These are phyloP conservation scores for Artemisia argyi DNA, from an alignment of 129 eudicot genomes.

Conservation along the genomic window DNA sequence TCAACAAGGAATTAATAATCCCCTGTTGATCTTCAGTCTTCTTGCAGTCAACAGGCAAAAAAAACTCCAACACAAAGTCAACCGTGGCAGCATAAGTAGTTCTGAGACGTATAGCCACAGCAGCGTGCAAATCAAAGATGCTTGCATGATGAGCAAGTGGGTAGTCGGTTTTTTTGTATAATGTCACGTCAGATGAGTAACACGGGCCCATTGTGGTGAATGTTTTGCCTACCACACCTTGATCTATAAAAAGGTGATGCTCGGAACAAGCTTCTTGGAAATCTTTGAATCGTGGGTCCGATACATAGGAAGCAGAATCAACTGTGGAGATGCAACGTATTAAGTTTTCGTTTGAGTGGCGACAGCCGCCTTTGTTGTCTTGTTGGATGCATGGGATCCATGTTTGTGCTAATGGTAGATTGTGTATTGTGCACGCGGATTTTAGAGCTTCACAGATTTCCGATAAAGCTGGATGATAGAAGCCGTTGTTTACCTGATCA, in stretches of 20 bases:
- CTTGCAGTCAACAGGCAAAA: conserved; percentile 63
- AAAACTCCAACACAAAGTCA: conserved; percentile 92
- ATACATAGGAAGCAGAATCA: conserved; percentile 67
- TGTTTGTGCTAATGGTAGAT: conserved; percentile 85
- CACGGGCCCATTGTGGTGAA: conserved; percentile 68
- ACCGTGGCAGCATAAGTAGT: conserved; percentile 47
- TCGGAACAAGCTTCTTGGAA: conserved; percentile 92
- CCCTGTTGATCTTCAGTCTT: conserved; percentile 53
- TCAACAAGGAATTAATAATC: conserved; percentile 60
- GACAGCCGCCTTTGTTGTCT: conserved; percentile 72
- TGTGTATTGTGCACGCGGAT: conserved; percentile 63
- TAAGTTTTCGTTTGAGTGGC: conserved; percentile 71
- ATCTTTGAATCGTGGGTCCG: conserved; percentile 43
- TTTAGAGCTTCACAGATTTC: conserved; percentile 67
- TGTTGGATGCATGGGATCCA: conserved; percentile 90
- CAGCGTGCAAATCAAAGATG: conserved; percentile 69
- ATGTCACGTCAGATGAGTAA: conserved; percentile 65
- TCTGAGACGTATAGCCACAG: conserved; percentile 89
- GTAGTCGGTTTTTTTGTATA: conserved; percentile 66
- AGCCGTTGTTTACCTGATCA: conserved; percentile 45
- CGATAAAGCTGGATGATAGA: conserved; percentile 69
- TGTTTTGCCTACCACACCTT: conserved; percentile 86
- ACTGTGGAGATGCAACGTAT: conserved; percentile 66
- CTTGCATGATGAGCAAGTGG: conserved; percentile 92
- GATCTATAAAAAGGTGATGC: conserved; percentile 82